Evolutionary conservation across 2,329 filamentous ascomycete species (phyloP).

Genomic region (Cordyceps cateniannulata): DNA sequence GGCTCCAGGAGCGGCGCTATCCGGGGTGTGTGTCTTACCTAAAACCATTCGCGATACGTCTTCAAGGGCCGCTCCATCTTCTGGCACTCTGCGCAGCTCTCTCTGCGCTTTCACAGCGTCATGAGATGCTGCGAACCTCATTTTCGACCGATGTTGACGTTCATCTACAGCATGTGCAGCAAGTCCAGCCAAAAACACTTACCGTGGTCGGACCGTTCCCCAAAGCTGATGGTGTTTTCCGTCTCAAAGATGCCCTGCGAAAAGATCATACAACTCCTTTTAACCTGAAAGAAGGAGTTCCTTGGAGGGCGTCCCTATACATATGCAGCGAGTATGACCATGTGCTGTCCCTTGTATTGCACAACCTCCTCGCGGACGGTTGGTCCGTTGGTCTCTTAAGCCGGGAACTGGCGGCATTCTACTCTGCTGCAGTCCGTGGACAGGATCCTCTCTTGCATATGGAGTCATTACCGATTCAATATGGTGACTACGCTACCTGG

Average conservation of each 20-base stretch:
- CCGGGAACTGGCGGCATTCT: conserved; percentile 15
- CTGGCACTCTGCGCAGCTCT: conserved; percentile 8
- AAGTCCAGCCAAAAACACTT: no score
- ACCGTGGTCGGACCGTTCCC: no score
- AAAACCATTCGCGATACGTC: conserved; percentile 9
- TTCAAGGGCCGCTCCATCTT: conserved; percentile 10
- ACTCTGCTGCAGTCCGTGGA: conserved; percentile 13
- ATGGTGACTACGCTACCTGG: conserved; percentile 19
- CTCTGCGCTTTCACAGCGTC: conserved; percentile 10
- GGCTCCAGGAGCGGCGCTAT: conserved; percentile 15
- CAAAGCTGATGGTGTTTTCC: no score
- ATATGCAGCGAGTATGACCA: conserved; percentile 14
- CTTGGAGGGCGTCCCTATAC: conserved; percentile 17
- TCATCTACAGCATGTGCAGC: conserved; percentile 1
- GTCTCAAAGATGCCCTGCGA: neutral
- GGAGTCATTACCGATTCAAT: conserved; percentile 19
- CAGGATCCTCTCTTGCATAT: conserved; percentile 15
- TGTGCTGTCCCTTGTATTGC: conserved; percentile 12
- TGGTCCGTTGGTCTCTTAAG: conserved; percentile 9
- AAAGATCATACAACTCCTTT: conserved; percentile 18
- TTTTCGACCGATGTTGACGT: neutral
- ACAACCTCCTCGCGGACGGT: conserved; percentile 10
- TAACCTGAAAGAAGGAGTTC: conserved; percentile 13
- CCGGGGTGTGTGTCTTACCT: conserved; percentile 10
- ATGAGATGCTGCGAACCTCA: conserved; percentile 13